A percentile compares a stretch with the other conserved stretches of the same genome.
Evolutionary conservation across 139 green algal species (phyloP).

Genomic region (Coccomyxa sp.): DNA sequence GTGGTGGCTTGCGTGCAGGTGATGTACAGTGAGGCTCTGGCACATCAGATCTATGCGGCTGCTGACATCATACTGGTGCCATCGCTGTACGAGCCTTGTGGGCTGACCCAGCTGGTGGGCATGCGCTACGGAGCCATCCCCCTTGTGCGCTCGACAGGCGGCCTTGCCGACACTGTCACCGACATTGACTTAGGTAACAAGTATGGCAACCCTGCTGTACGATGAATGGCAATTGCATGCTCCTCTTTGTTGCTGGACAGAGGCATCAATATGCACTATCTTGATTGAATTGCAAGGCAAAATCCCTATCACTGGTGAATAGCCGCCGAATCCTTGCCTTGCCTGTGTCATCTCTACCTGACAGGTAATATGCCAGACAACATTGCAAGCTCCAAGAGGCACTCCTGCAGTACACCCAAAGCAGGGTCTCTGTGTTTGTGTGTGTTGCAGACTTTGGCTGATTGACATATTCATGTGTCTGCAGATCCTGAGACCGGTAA

Average conservation of each 20-base stretch:
- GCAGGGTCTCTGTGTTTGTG: neutral
- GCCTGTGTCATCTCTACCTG: neutral
- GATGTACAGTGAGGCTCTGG: conserved; percentile 79
- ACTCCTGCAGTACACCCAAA: neutral
- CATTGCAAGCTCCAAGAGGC: neutral
- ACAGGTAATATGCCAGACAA: neutral
- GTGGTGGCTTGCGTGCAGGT: conserved; percentile 27
- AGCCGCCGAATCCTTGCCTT: neutral
- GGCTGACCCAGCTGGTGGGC: conserved; percentile 87
- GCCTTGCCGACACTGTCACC: conserved; percentile 81
- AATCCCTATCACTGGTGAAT: neutral
- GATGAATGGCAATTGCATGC: too few relatives aligned
- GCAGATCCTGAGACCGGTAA: conserved; percentile 34
- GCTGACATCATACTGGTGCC: conserved; percentile 91
- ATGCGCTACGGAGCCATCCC: conserved; percentile 77
- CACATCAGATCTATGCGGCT: conserved; percentile 87
- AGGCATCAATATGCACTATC: neutral
- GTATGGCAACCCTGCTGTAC: too few relatives aligned
- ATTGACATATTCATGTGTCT: neutral
- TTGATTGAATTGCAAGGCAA: neutral
- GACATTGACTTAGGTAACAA: conserved; percentile 48
- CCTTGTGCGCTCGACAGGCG: conserved; percentile 67
- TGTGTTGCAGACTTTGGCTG: neutral
- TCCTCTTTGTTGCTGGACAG: neutral
- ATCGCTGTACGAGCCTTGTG: conserved; percentile 94